Conservation (phyloP, 228 moss, liverwort and hornwort species). For the Sphagnum fallax region DNA sequence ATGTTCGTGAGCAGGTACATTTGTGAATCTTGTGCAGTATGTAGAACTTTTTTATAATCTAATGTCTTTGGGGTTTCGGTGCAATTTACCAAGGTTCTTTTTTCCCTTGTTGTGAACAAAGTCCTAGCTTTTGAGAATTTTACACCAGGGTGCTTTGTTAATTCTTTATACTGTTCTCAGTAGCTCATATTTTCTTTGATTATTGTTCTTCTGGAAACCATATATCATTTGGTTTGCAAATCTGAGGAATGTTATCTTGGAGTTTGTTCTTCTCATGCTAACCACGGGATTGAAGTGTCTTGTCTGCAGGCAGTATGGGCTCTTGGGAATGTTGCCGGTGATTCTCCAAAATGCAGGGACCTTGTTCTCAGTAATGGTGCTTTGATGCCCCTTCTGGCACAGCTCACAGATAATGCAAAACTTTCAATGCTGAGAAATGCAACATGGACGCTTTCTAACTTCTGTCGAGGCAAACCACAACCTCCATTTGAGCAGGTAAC, state of each 20-base stretch:
- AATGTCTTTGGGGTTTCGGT: too few species aligned
- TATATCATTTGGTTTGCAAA: too few species aligned
- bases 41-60: too few species aligned
- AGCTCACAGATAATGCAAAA: slow-evolving; percentile 79
- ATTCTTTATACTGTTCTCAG: too few species aligned
- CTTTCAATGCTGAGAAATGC: slow-evolving; percentile 92
- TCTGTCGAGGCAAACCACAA: slow-evolving; percentile 96
- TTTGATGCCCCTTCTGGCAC: slow-evolving; percentile 84
- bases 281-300: not conserved
- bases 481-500: slow-evolving; percentile 87
- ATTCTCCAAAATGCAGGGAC: slow-evolving; percentile 91
- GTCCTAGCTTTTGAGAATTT: too few species aligned
- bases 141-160: too few species aligned
- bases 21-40: not conserved
- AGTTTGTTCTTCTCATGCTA: too few species aligned
- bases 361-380: slow-evolving; percentile 85
- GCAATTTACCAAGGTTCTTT: too few species aligned
- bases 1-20: slow-evolving; percentile 91
- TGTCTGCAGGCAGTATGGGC: slow-evolving; percentile 93
- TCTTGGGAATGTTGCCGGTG: slow-evolving; percentile 96
- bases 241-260: too few species aligned
- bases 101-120: too few species aligned
- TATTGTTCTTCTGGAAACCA: too few species aligned
- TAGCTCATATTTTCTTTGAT: too few species aligned
- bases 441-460: slow-evolving; percentile 95